phyloP scores from a whole-genome alignment of 83 land plant species.

The Picea abies region DNA sequence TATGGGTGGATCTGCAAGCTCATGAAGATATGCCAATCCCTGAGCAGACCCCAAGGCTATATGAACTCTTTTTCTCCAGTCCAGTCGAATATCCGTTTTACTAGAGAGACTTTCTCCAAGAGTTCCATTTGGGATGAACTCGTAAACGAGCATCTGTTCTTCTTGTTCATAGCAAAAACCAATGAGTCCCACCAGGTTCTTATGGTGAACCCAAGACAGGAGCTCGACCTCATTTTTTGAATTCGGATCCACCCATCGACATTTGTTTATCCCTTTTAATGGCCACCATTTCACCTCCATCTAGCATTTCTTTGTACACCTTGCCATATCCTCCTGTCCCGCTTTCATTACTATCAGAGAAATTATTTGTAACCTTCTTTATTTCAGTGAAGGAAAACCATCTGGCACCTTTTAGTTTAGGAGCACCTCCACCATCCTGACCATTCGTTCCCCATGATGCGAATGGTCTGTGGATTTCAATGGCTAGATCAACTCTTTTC shows the following conservation, averaged over 20 bases:
- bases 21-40: conserved; percentile 59
- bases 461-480: too few relatives aligned
- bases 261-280: conserved; percentile 54
- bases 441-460: background rate
- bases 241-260: conserved; percentile 50
- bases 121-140: conserved; percentile 55
- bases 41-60: conserved; percentile 47
- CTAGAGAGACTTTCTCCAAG: conserved; percentile 43
- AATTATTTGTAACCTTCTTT: conserved; percentile 22
- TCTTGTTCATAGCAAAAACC: conserved; percentile 63
- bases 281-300: conserved; percentile 46
- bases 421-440: background rate
- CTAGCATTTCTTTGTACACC: conserved; percentile 55
- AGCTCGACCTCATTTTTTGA: conserved; percentile 66
- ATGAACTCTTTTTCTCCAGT: conserved; percentile 37
- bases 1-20: conserved; percentile 64
- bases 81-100: too few relatives aligned
- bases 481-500: too few relatives aligned
- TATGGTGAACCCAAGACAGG: conserved; percentile 71
- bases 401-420: conserved; percentile 24
- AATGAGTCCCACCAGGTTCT: conserved; percentile 48
- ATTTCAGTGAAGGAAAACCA: conserved; percentile 16
- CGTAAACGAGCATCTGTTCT: conserved; percentile 65
- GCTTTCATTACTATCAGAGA: conserved; percentile 10
- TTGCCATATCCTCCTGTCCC: conserved; percentile 23